phyloP scores from a whole-genome alignment of 768 basidiomycete genomes.

The Amanita subjunquillea region DNA sequence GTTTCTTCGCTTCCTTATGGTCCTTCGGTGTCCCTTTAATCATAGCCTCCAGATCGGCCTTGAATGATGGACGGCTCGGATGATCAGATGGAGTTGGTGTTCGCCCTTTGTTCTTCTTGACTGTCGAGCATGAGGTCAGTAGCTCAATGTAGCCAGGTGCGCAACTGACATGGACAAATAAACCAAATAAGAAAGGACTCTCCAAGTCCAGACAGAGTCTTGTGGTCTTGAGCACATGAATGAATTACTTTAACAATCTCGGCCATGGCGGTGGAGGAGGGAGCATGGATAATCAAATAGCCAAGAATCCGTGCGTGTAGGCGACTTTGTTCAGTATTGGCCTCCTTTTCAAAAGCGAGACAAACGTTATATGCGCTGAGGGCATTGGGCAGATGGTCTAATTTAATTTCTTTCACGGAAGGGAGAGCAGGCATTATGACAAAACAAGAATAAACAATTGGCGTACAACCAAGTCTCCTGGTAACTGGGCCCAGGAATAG shows the following conservation, averaged over 20 bases:
- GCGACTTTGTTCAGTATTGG: not conserved
- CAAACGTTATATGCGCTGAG: not conserved
- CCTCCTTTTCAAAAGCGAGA: not conserved
- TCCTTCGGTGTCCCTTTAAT: not conserved
- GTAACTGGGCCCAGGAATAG: too few species aligned
- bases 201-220: not conserved
- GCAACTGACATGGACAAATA: not conserved
- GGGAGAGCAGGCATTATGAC: not conserved
- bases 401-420: not conserved
- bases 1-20: slow-evolving; percentile 1
- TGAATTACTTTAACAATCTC: slow-evolving; percentile 1
- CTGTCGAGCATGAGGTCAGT: not conserved
- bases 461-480: too few species aligned
- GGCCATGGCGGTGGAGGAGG: not conserved
- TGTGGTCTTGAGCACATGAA: slow-evolving; percentile 1
- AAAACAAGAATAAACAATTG: too few species aligned
- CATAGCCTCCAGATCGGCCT: not conserved
- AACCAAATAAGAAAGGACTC: slow-evolving; percentile 2
- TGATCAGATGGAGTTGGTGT: not conserved
- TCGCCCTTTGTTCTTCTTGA: not conserved
- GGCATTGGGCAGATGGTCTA: not conserved
- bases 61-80: not conserved
- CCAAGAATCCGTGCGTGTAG: slow-evolving; percentile 7
- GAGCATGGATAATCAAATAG: slow-evolving; percentile 8
- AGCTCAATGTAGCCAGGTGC: too few species aligned